Percentiles rank a stretch among this genome's conserved stretches.
phyloP scores from a whole-genome alignment of 2,329 filamentous ascomycete genomes.

The Colletotrichum agaves region DNA sequence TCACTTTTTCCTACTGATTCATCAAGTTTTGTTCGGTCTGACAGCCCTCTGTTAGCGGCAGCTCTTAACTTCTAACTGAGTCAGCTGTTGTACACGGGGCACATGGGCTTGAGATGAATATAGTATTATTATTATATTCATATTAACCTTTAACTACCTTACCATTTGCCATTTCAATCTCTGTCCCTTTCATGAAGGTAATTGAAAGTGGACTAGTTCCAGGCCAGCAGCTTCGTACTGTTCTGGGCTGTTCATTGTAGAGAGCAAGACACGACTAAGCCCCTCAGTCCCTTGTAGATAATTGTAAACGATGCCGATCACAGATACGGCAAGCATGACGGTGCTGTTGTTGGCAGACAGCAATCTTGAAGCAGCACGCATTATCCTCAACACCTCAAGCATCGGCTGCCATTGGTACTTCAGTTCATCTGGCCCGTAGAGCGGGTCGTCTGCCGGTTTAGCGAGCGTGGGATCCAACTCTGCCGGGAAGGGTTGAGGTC shows the following conservation, averaged over 20 bases:
- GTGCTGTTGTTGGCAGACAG: neutral
- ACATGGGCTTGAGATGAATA: too few species aligned
- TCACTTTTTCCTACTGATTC: neutral
- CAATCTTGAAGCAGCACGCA: neutral
- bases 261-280: slow-evolving; percentile 3
- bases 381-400: slow-evolving; percentile 14
- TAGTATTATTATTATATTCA: too few species aligned
- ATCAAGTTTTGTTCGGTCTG: too few species aligned
- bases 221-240: neutral
- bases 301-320: slow-evolving; percentile 19
- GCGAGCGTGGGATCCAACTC: neutral
- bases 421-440: slow-evolving; percentile 19
- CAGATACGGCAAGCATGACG: slow-evolving; percentile 5
- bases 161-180: too few species aligned
- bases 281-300: neutral
- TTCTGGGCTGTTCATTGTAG: neutral
- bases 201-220: too few species aligned
- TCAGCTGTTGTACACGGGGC: too few species aligned
- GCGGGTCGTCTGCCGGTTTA: neutral
- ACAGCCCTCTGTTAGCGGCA: too few species aligned
- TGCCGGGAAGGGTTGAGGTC: neutral
- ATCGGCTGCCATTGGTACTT: slow-evolving; percentile 23
- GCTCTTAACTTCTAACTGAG: too few species aligned
- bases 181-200: too few species aligned
- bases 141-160: too few species aligned